Percentiles rank a stretch among this genome's conserved stretches.
phyloP scores from a whole-genome alignment of 2,329 filamentous ascomycete genomes.

The Scytalidium lignicola region DNA sequence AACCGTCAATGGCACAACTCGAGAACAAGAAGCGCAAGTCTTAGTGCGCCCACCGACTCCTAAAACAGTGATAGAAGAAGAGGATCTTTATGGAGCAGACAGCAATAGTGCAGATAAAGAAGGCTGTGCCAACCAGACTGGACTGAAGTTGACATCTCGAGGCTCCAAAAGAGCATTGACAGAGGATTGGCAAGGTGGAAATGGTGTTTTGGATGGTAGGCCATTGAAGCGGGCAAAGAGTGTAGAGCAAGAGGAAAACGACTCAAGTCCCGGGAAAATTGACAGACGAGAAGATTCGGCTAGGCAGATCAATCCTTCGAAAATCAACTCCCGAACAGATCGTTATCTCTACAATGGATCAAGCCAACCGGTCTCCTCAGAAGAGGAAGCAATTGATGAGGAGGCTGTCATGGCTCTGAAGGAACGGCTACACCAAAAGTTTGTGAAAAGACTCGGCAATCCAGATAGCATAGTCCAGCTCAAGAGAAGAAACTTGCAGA shows the following conservation, averaged over 20 bases:
- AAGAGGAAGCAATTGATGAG: conserved; percentile 39
- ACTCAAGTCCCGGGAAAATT: conserved; percentile 13
- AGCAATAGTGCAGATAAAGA: conserved; percentile 17
- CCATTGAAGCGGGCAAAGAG: conserved; percentile 41
- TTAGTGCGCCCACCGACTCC: neutral
- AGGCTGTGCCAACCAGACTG: conserved; percentile 9
- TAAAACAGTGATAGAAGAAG: conserved; percentile 2
- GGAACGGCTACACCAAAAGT: conserved; percentile 72
- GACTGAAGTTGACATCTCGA: conserved; percentile 10
- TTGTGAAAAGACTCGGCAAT: conserved; percentile 84
- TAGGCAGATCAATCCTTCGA: conserved; percentile 13
- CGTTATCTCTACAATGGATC: conserved; percentile 47
- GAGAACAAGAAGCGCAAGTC: neutral
- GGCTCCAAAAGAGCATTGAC: conserved; percentile 46
- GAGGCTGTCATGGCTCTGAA: conserved; percentile 53
- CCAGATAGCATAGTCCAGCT: conserved; percentile 73
- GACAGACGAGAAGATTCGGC: conserved; percentile 6
- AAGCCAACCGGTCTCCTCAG: conserved; percentile 18
- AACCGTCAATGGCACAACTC: conserved; percentile 22
- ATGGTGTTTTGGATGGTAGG: conserved; percentile 32
- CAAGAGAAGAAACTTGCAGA: conserved; percentile 52
- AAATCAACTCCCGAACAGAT: conserved; percentile 39
- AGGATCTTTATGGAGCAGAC: conserved; percentile 22
- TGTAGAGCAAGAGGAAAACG: conserved; percentile 31
- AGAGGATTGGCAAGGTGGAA: conserved; percentile 40